These are phyloP conservation scores for Flaveria ramosissima DNA, from an alignment of 129 eudicot species.

Conservation along the genomic window DNA sequence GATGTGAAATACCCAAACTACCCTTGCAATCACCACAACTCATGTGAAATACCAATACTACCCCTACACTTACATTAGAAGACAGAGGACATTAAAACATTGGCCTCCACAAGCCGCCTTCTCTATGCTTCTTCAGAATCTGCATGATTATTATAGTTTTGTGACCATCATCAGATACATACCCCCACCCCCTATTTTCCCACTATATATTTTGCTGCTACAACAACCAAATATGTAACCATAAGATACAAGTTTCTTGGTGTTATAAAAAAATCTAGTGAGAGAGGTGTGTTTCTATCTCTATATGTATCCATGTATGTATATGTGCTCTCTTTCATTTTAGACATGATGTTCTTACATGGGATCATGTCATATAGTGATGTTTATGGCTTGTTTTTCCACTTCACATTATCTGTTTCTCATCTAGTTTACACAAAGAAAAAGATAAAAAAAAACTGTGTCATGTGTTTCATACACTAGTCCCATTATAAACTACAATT, in stretches of 20 bases:
- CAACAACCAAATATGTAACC: background rate
- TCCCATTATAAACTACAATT: too few relatives aligned
- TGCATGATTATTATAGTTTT: slow-evolving; percentile 20
- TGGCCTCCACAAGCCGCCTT: slow-evolving; percentile 70
- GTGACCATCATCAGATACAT: background rate
- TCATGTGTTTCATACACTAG: too few relatives aligned
- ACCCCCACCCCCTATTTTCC: slow-evolving; percentile 19
- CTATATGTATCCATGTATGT: background rate
- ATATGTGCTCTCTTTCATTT: too few relatives aligned
- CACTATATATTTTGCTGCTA: slow-evolving; percentile 27
- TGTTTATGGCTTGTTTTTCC: background rate
- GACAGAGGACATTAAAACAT: slow-evolving; percentile 52
- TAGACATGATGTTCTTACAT: too few relatives aligned
- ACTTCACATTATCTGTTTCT: slow-evolving; percentile 19
- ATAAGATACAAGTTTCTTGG: slow-evolving; percentile 22
- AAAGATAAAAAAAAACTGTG: background rate
- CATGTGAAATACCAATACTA: slow-evolving; percentile 12
- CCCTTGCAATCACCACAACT: background rate
- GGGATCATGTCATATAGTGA: background rate
- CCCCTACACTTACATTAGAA: slow-evolving; percentile 40
- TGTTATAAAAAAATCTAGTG: background rate
- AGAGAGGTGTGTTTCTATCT: background rate
- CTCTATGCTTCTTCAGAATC: slow-evolving; percentile 21
- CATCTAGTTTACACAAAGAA: background rate
- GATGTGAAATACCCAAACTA: slow-evolving; percentile 27